Conservation (phyloP, 768 basidiomycete species). For the Suillus ampliporus region DNA sequence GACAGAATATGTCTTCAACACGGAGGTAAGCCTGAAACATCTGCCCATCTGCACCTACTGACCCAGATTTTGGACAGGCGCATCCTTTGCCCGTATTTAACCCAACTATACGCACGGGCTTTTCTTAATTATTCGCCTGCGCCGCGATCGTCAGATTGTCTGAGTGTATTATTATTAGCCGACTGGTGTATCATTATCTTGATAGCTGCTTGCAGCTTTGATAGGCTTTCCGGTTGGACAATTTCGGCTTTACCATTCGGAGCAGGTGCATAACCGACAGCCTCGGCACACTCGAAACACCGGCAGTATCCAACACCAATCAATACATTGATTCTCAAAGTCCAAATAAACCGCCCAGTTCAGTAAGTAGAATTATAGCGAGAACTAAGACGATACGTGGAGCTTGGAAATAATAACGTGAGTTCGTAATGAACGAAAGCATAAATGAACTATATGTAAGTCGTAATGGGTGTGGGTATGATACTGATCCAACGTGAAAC, state of each 20-base stretch:
- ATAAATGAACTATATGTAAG: slow-evolving; percentile 23
- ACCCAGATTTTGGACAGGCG: slow-evolving; percentile 44
- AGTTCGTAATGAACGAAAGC: slow-evolving; percentile 19
- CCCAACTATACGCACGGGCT: slow-evolving; percentile 53
- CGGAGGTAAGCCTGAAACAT: slow-evolving; percentile 62
- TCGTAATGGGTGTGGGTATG: slow-evolving; percentile 19
- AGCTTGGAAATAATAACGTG: slow-evolving; percentile 6
- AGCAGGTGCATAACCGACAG: not conserved
- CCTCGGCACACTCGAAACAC: not conserved
- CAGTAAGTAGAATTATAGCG: slow-evolving; percentile 21
- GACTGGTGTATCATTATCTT: not conserved
- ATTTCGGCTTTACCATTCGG: not conserved
- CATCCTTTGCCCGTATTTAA: slow-evolving; percentile 76
- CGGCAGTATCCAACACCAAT: not conserved
- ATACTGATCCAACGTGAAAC: slow-evolving; percentile 8
- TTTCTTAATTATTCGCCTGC: slow-evolving; percentile 41
- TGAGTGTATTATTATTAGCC: not conserved
- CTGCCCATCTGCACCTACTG: slow-evolving; percentile 6
- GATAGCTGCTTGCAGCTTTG: not conserved
- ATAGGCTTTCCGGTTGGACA: not conserved
- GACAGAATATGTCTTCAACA: slow-evolving; percentile 88
- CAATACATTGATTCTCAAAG: slow-evolving; percentile 12
- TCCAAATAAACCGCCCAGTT: slow-evolving; percentile 14
- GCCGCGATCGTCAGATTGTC: not conserved
- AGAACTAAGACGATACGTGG: slow-evolving; percentile 5